These are phyloP conservation scores for Plasmodium fragile DNA, from an alignment of 169 alveolate species.

Conservation along the genomic window DNA sequence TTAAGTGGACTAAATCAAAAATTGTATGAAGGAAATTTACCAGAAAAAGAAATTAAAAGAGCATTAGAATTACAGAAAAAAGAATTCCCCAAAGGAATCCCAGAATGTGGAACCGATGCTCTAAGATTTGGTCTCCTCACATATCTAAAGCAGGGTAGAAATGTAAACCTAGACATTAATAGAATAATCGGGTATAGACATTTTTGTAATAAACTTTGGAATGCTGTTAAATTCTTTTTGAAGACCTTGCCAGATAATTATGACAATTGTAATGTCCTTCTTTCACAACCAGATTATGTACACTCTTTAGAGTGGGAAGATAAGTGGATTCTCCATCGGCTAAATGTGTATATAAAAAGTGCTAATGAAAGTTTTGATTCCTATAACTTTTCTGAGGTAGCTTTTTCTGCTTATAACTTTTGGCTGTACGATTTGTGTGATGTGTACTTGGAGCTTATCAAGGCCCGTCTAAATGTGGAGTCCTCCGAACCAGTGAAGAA, in stretches of 20 bases:
- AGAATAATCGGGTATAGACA: constrained; percentile 97
- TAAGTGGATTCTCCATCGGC: constrained; percentile 95
- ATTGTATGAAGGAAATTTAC: constrained; percentile 93
- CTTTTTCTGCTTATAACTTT: constrained; percentile 93
- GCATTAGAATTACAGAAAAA: constrained; percentile 93
- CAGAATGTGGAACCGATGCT: constrained; percentile 99
- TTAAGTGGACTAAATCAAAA: constrained; percentile 92
- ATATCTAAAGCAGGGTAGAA: constrained; percentile 95
- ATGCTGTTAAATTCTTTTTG: constrained; percentile 95
- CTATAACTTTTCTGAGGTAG: constrained; percentile 96
- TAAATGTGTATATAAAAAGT: constrained; percentile 85
- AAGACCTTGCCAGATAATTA: constrained; percentile 80
- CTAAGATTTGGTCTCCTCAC: constrained; percentile 96
- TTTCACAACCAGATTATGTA: constrained; percentile 70
- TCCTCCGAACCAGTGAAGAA: not conserved
- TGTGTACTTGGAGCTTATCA: constrained; percentile 96
- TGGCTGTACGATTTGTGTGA: constrained; percentile 98
- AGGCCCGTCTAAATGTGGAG: constrained; percentile 85
- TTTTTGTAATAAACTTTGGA: constrained; percentile 99
- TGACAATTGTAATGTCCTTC: constrained; percentile 81
- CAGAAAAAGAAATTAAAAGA: constrained; percentile 93
- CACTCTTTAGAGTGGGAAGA: constrained; percentile 92
- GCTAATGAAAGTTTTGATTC: constrained; percentile 90
- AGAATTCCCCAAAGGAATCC: constrained; percentile 99
- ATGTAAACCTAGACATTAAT: constrained; percentile 96